Conservation (phyloP, 208 protist genomes). For the Giardia muris region DNA sequence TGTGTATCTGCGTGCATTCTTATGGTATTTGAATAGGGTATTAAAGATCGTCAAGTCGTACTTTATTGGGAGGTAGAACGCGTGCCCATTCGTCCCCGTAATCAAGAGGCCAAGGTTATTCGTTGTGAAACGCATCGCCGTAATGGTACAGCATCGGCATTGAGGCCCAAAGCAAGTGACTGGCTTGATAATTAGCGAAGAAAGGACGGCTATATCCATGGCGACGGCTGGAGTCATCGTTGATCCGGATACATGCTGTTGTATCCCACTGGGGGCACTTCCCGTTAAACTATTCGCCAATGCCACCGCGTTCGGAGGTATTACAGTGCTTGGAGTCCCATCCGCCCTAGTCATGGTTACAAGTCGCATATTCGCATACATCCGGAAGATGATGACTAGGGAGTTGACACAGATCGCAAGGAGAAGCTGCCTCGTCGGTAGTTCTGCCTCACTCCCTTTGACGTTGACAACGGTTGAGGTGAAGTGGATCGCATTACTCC, state of each 20-base stretch:
- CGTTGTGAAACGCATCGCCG: background rate
- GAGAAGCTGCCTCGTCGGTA: background rate
- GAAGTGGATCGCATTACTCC: background rate
- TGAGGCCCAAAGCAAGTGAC: background rate
- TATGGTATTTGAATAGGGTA: background rate
- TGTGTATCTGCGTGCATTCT: background rate
- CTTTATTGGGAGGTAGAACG: background rate
- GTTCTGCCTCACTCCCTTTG: background rate
- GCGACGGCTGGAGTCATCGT: background rate
- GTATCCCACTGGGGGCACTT: background rate
- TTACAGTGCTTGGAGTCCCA: background rate
- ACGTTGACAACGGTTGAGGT: background rate
- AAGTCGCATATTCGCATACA: background rate
- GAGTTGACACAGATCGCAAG: background rate
- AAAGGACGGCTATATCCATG: background rate
- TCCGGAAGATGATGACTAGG: background rate
- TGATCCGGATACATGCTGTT: background rate
- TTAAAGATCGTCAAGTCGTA: background rate
- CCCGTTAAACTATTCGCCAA: background rate
- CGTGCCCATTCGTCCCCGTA: background rate
- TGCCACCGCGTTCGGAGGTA: background rate
- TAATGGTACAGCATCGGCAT: background rate
- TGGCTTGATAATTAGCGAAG: background rate
- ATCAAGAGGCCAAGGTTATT: background rate
- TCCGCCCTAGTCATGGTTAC: background rate